Conservation (phyloP, 148 eudicot species). For the Camellia lanceoleosa region DNA sequence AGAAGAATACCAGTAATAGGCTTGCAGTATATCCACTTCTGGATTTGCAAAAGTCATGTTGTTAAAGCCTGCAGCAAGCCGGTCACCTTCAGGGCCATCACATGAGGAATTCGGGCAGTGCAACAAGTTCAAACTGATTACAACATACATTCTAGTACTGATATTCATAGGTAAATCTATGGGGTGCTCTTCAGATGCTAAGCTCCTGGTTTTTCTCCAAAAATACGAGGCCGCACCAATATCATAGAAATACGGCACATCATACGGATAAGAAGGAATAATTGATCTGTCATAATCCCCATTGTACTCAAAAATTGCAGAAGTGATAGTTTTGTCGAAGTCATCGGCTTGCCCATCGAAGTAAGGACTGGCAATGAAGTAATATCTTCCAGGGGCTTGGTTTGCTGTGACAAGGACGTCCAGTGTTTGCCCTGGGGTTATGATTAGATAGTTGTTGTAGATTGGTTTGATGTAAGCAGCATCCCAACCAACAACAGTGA, state of each 20-base stretch:
- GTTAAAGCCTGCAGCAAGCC: slow-evolving; percentile 1
- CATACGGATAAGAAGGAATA: neutral
- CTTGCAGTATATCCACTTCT: neutral
- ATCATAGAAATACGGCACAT: neutral
- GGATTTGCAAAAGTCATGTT: neutral
- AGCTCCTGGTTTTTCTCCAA: neutral
- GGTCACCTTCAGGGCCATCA: neutral
- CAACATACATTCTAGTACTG: neutral
- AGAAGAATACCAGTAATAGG: neutral
- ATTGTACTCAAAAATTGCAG: neutral
- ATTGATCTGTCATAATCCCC: neutral
- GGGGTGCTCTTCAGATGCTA: neutral
- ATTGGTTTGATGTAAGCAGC: slow-evolving; percentile 23
- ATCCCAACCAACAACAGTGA: slow-evolving; percentile 19
- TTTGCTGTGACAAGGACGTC: slow-evolving; percentile 20
- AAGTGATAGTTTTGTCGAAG: neutral
- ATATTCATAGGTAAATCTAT: neutral
- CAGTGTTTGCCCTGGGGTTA: slow-evolving; percentile 28
- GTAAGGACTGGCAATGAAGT: slow-evolving; percentile 20
- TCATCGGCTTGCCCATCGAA: slow-evolving; percentile 1
- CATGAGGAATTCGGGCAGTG: neutral
- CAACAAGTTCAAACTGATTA: neutral
- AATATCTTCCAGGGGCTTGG: slow-evolving; percentile 12
- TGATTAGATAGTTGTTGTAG: slow-evolving; percentile 10
- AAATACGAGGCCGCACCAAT: neutral